Percentiles rank a stretch among this genome's conserved stretches.
Conservation (phyloP, 1,139 yeast genomes). For the Ogataea hybrid region DNA sequence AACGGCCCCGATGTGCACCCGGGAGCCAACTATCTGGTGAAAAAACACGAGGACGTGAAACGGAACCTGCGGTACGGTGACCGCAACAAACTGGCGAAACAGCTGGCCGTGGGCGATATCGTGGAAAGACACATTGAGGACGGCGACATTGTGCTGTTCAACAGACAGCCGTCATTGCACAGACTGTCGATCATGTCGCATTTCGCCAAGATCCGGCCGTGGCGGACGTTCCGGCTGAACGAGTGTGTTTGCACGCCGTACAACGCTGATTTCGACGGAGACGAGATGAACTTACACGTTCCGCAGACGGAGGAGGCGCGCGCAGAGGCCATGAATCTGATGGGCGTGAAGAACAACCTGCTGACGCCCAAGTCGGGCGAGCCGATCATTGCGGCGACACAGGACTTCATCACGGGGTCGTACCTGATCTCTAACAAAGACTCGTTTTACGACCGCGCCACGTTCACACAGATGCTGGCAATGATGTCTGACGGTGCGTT, state of each 20-base stretch:
- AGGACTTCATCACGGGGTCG: constrained; percentile 97
- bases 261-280: constrained; percentile 99
- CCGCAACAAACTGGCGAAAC: constrained; percentile 70
- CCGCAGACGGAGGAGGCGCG: constrained; percentile 99
- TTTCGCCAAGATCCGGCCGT: constrained; percentile 93
- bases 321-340: constrained; percentile 94
- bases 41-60: constrained; percentile 81
- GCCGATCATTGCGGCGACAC: constrained; percentile 99
- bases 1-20: constrained; percentile 93
- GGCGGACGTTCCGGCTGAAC: constrained; percentile 96
- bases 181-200: constrained; percentile 92
- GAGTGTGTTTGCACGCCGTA: constrained; percentile 99
- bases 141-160: constrained; percentile 93
- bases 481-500: constrained; percentile 95
- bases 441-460: constrained; percentile 84
- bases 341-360: constrained; percentile 96
- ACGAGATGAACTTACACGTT: constrained; percentile 98
- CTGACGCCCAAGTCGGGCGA: constrained; percentile 98
- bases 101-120: constrained; percentile 81
- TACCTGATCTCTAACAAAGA: constrained; percentile 91
- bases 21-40: constrained; percentile 90
- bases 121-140: constrained; percentile 98
- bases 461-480: constrained; percentile 76
- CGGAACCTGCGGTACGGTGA: constrained; percentile 90
- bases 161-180: constrained; percentile 97